Evolutionary conservation across 306 rosid species (phyloP), one percentile per base, ranked within the genome.

Genomic region (Abrus precatorius): DNA sequence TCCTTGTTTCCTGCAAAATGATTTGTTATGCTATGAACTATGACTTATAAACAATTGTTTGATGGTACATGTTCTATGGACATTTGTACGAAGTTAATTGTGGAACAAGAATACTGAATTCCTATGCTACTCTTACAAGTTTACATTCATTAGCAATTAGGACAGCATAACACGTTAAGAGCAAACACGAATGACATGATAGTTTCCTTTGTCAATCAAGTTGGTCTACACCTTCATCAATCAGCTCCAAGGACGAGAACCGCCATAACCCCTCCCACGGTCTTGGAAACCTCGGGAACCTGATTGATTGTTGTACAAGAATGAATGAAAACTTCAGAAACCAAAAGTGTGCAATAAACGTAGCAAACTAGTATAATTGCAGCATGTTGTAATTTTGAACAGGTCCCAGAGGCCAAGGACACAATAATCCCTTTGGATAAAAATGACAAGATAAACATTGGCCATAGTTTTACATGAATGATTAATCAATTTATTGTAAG

Each of bases 251-350:
- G 90, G 44, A 29, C 92, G 90, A 73, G 89, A 79, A 11, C 92
- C 87, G 43, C 95, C 81, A 30, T 80, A 84, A 50, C 92, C 88
- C 86, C 87, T 85, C 8, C 91, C 87, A 1, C 90, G 93, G 49
- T 91, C 97, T 65, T 93, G 87, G 81, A 78, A 88, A 44, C 90
- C 91, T 40, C 94, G 88, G 56, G 76, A 84, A 77, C 95, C 92
- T 92, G 86, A 38, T 62, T 62, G 32, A 59, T 74, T 12, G 38
- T 45, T 12, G 54, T 6, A 12, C 49, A 57, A 48, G 28, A 32
- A 29, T 45, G 41, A 53, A 7, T 44, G 61, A 75, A 27, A n/a
- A 14, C 33, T 69, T 69, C 55, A 78, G 62, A 45, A 61, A 64
- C 33, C 76, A 48, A 7, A 10, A 9, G 64, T 27, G 30, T 63